Base-by-base conservation (phyloP, 306 rosid species). In the Nissolia schottii region DNA sequence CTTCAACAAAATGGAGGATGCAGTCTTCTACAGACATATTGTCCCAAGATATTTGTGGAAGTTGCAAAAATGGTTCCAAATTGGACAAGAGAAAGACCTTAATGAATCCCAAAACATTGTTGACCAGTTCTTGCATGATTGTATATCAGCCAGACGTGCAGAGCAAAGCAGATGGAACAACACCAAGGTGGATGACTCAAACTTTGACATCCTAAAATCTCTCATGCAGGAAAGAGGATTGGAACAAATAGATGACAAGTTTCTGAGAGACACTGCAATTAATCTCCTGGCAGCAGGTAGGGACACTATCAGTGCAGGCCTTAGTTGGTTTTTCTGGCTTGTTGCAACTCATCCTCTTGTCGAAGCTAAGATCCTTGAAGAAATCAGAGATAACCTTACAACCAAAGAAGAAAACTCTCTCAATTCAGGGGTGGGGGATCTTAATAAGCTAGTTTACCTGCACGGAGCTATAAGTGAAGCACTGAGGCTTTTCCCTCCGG, bases 391-490 rank as follows among this genome's bases (percentile, higher is more conserved):
- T 23, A 70, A 70, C 3, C 40, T 7, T 16, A 1, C 12, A 31
- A 32, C 9, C 38, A 9, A 46, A 12, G 34, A 67, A 7, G 49
- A 6, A 6, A 37, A 54, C 3, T 37, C 3, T 31, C 43, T 56
- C 0, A 15, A 2, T 37, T 27, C 18, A 6, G 13, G 6, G 2
- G 11, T 71, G 1, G 59, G 58, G 18, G 9, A 12, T 8, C 7
- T 58, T 43, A 13, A 19, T 6, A 43, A 58, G 48, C 59, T 58
- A 4, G 59, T 71, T 19, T 71, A 71, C n/a, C 58, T 71, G 0
- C 68, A 58, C 45, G 77, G 77, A 41, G 77, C 59, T 58, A 41
- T 71, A 29, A 43, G 59, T 58, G 77, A 71, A 71, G 16, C 77
- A 19, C 45, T 71, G 32, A 58, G 68, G 34, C 77, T 58, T 58